A percentile compares a stretch with the other conserved stretches of the same genome.
phyloP scores from a whole-genome alignment of 129 eudicot species.

The Gnaphalium uliginosum region DNA sequence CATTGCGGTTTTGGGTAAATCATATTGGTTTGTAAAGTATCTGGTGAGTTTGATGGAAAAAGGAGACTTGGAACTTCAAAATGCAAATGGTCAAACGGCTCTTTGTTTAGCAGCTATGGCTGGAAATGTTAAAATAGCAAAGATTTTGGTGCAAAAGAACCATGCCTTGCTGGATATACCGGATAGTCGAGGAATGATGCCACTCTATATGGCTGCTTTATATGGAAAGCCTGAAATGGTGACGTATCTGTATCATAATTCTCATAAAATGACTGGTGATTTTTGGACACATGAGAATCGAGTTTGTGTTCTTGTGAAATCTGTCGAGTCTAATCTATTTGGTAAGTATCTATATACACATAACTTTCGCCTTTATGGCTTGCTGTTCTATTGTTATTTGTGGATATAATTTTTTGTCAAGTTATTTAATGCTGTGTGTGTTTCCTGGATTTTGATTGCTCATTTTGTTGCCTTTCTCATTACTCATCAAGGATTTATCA shows the following conservation, averaged over 20 bases:
- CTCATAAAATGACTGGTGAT: conserved; percentile 4
- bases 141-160: conserved; percentile 26
- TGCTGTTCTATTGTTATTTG: background rate
- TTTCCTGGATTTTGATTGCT: background rate
- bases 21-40: conserved; percentile 13
- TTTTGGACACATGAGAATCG: conserved; percentile 22
- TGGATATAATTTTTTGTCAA: background rate
- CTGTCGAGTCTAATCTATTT: conserved; percentile 27
- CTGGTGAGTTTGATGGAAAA: conserved; percentile 17
- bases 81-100: conserved; percentile 34
- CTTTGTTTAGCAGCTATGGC: conserved; percentile 43
- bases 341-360: conserved; percentile 26
- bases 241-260: conserved; percentile 21
- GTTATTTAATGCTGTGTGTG: no score
- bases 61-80: conserved; percentile 12
- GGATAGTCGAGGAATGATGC: conserved; percentile 19
- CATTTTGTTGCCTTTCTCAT: background rate
- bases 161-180: conserved; percentile 12
- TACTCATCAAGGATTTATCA: background rate
- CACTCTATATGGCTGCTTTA: conserved; percentile 14
- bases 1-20: conserved; percentile 33
- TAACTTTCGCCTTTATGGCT: background rate
- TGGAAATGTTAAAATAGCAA: conserved; percentile 30
- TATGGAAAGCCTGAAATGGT: conserved; percentile 36
- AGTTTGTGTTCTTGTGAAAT: conserved; percentile 24